These are phyloP conservation scores for Blastocystis sp. DNA, from an alignment of 352 stramenopile species.

Conservation along the genomic window DNA sequence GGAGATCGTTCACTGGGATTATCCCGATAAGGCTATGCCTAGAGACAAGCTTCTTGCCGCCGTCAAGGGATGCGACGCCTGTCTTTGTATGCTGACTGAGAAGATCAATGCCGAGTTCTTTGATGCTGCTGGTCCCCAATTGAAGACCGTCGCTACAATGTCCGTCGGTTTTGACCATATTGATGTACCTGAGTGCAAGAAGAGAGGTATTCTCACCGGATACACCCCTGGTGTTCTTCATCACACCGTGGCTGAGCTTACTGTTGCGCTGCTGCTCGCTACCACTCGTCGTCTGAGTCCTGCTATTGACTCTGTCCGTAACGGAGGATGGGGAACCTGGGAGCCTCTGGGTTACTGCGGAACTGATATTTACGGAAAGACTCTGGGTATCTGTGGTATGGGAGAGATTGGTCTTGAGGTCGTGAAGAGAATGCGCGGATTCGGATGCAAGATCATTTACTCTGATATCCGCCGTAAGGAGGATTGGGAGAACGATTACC, in stretches of 20 bases:
- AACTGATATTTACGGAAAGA: conserved; percentile 77
- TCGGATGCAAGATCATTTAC: conserved; percentile 81
- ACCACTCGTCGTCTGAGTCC: conserved; percentile 75
- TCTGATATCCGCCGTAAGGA: conserved; percentile 72
- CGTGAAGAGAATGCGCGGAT: conserved; percentile 79
- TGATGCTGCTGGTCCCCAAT: conserved; percentile 73
- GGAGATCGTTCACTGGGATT: conserved; percentile 62
- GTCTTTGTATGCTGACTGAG: conserved; percentile 78
- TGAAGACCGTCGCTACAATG: conserved; percentile 78
- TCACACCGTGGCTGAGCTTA: conserved; percentile 78
- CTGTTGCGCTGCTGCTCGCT: conserved; percentile 77
- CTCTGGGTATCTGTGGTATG: conserved; percentile 80
- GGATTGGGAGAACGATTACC: conserved; percentile 74
- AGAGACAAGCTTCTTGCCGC: conserved; percentile 72
- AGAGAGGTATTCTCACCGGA: conserved; percentile 76
- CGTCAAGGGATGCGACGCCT: conserved; percentile 74
- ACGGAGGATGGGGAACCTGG: conserved; percentile 78
- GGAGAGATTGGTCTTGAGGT: conserved; percentile 82
- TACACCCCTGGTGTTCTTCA: conserved; percentile 82
- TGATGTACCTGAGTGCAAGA: conserved; percentile 78
- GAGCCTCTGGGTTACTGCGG: conserved; percentile 77
- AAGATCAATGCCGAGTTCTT: conserved; percentile 77
- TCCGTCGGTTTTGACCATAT: conserved; percentile 86
- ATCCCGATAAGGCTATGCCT: conserved; percentile 64
- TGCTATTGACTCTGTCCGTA: conserved; percentile 77